Percentiles rank a stretch among this genome's conserved stretches.
Conservation (phyloP, 176 grass and related monocot genomes). For the Zoysia pacifica region DNA sequence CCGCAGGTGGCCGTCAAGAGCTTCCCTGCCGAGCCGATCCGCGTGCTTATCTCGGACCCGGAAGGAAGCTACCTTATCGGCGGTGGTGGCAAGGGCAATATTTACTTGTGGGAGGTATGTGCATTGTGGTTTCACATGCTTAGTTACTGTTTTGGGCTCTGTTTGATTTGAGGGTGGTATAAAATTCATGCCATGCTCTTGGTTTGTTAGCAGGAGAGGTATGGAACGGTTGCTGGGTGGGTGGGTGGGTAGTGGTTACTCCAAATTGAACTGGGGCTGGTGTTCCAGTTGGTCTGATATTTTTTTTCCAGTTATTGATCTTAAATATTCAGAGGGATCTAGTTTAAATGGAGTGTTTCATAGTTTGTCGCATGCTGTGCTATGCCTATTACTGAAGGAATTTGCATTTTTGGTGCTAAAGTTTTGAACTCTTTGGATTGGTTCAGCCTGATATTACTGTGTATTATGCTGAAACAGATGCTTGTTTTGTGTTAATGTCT, state of each 20-base stretch:
- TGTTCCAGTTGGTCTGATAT: neutral
- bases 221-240: neutral
- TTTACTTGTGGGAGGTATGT: conserved; percentile 87
- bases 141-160: neutral
- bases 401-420: neutral
- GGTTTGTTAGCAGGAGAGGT: conserved; percentile 30
- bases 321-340: neutral
- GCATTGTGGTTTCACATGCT: neutral
- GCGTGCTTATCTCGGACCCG: conserved; percentile 60
- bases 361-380: neutral
- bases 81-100: conserved; percentile 64
- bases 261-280: neutral
- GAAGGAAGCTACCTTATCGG: conserved; percentile 87
- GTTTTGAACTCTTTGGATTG: neutral
- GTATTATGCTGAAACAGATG: neutral
- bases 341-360: neutral
- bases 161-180: neutral
- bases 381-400: neutral
- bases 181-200: neutral
- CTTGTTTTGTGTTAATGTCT: neutral
- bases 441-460: neutral
- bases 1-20: conserved; percentile 74
- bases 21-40: conserved; percentile 86
- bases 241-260: neutral
- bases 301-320: neutral